phyloP scores from a whole-genome alignment of 768 basidiomycete genomes.

The Leucosporidium scottii region DNA sequence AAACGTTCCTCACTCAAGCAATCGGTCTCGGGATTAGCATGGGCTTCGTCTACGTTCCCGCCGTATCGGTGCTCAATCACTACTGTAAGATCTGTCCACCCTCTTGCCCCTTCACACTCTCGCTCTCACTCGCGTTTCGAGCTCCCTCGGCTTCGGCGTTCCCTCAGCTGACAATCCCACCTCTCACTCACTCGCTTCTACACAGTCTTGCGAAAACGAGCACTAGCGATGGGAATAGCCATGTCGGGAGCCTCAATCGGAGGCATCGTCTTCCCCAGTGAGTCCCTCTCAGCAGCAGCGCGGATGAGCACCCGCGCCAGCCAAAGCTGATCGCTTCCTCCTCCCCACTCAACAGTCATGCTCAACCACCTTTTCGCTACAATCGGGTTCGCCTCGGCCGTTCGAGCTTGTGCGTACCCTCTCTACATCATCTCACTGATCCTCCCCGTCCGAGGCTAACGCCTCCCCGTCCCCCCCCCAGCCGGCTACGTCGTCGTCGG shows the following conservation, averaged over 20 bases:
- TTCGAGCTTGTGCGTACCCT: background rate
- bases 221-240: background rate
- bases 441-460: too few relatives aligned
- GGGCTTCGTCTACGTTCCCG: background rate
- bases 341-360: background rate
- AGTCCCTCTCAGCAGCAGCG: background rate
- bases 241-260: background rate
- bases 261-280: background rate
- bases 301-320: too few relatives aligned
- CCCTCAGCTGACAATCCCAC: too few relatives aligned
- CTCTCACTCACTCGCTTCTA: too few relatives aligned
- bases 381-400: background rate
- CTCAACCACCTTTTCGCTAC: background rate
- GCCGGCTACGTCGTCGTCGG: too few relatives aligned
- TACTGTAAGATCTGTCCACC: too few relatives aligned
- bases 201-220: background rate
- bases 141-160: too few relatives aligned
- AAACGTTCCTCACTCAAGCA: background rate
- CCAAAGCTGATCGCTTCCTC: too few relatives aligned
- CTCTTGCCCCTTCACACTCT: too few relatives aligned
- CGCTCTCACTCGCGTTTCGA: too few relatives aligned
- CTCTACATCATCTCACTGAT: too few relatives aligned
- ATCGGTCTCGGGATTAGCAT: background rate
- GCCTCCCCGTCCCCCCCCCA: too few relatives aligned
- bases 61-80: background rate